phyloP scores from a whole-genome alignment of 805 yeast species.

The Teunomyces pallodes region DNA sequence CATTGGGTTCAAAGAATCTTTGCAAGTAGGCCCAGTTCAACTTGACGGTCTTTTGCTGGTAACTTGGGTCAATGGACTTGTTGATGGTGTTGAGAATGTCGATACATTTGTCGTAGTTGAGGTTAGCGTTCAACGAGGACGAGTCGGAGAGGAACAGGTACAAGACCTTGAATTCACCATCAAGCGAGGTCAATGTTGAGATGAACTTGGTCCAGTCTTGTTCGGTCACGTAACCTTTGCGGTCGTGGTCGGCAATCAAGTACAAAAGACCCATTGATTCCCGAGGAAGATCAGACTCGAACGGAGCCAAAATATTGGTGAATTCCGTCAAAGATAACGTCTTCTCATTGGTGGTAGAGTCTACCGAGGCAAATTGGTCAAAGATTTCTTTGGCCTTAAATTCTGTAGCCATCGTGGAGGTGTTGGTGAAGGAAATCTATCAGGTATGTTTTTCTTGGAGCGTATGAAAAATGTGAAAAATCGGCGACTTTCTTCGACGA shows the following conservation, averaged over 20 bases:
- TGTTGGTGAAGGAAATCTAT: not conserved
- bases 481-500: slow-evolving; percentile 2
- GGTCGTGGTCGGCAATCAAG: slow-evolving; percentile 71
- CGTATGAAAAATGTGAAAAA: slow-evolving; percentile 2
- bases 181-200: slow-evolving; percentile 39
- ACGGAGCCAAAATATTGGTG: slow-evolving; percentile 39
- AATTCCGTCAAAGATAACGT: slow-evolving; percentile 36
- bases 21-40: slow-evolving; percentile 44
- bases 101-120: slow-evolving; percentile 36
- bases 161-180: slow-evolving; percentile 48
- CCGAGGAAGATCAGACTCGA: slow-evolving; percentile 38
- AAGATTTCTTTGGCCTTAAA: slow-evolving; percentile 26
- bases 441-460: not conserved
- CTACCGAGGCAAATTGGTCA: slow-evolving; percentile 34
- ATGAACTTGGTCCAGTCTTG: slow-evolving; percentile 76
- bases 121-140: slow-evolving; percentile 7
- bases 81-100: slow-evolving; percentile 34
- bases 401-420: slow-evolving; percentile 3
- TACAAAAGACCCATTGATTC: slow-evolving; percentile 56
- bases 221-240: slow-evolving; percentile 64
- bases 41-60: slow-evolving; percentile 40
- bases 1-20: slow-evolving; percentile 39
- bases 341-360: slow-evolving; percentile 16
- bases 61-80: slow-evolving; percentile 38
- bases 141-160: slow-evolving; percentile 45